These are phyloP conservation scores for Ilex paraguariensis DNA, from an alignment of 305 asterid genomes.

Conservation along the genomic window DNA sequence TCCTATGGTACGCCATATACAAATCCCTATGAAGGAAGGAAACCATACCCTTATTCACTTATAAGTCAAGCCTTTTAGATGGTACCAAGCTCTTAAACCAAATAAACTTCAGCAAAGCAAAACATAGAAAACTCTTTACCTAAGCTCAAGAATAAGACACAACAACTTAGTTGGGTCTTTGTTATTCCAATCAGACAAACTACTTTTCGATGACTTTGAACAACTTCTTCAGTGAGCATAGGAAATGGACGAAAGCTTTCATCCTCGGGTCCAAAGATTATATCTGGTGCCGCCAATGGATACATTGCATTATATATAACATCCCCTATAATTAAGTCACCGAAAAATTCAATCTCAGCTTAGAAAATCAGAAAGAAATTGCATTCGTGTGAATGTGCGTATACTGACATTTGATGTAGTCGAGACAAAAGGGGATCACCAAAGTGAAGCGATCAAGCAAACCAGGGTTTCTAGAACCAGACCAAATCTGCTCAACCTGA, in stretches of 20 bases:
- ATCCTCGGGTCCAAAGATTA: slow-evolving; percentile 77
- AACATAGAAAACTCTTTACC: slow-evolving; percentile 30
- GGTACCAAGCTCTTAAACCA: not conserved
- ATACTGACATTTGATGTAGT: slow-evolving; percentile 56
- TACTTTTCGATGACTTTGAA: slow-evolving; percentile 35
- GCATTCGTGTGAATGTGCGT: not conserved
- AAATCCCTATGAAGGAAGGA: slow-evolving; percentile 42
- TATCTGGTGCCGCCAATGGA: slow-evolving; percentile 81
- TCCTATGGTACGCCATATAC: slow-evolving; percentile 65
- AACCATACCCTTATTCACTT: slow-evolving; percentile 10
- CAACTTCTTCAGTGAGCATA: slow-evolving; percentile 15
- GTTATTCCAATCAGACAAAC: slow-evolving; percentile 67
- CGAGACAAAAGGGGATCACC: slow-evolving; percentile 84
- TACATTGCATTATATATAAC: slow-evolving; percentile 64
- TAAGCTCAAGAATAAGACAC: slow-evolving; percentile 66
- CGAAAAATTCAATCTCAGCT: not conserved
- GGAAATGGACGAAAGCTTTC: slow-evolving; percentile 58
- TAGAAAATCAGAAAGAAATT: too few relatives aligned
- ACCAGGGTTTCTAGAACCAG: slow-evolving; percentile 74
- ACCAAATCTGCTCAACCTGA: slow-evolving; percentile 88
- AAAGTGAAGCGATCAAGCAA: slow-evolving; percentile 79
- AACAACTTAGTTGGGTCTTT: slow-evolving; percentile 62
- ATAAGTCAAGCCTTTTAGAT: not conserved
- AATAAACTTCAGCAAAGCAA: not conserved
- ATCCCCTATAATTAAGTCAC: slow-evolving; percentile 56